Conservation (phyloP, 768 basidiomycete genomes). For the Chlorophyllum brunneum region DNA sequence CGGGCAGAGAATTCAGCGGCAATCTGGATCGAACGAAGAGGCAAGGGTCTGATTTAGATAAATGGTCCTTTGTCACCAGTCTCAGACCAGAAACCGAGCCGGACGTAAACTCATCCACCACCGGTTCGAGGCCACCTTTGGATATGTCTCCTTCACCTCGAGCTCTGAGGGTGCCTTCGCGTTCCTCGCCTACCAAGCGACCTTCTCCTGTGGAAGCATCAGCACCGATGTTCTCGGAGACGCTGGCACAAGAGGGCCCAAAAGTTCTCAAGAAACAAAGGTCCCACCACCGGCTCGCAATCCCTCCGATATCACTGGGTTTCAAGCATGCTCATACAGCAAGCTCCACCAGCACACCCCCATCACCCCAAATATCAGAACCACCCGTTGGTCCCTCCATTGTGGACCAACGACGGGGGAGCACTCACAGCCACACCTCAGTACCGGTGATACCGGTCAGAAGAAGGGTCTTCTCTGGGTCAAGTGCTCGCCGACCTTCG, state of each 20-base stretch:
- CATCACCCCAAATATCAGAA: slow-evolving; percentile 21
- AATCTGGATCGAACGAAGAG: slow-evolving; percentile 26
- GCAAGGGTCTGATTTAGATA: slow-evolving; percentile 23
- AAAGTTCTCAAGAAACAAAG: slow-evolving; percentile 50
- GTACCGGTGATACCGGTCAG: slow-evolving; percentile 27
- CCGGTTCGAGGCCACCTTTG: slow-evolving; percentile 15
- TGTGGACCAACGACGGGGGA: slow-evolving; percentile 27
- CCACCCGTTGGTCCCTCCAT: slow-evolving; percentile 14
- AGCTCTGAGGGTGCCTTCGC: slow-evolving; percentile 49
- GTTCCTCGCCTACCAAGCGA: slow-evolving; percentile 46
- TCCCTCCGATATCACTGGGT: slow-evolving; percentile 46
- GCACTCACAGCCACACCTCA: slow-evolving; percentile 20
- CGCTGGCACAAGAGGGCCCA: slow-evolving; percentile 8
- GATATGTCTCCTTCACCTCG: slow-evolving; percentile 24
- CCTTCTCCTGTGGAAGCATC: slow-evolving; percentile 25
- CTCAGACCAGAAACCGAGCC: slow-evolving; percentile 16
- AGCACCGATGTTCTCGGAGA: slow-evolving; percentile 24
- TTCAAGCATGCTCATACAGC: slow-evolving; percentile 29
- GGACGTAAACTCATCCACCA: slow-evolving; percentile 16
- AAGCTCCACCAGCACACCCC: slow-evolving; percentile 18
- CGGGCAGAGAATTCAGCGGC: slow-evolving; percentile 23
- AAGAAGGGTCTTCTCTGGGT: slow-evolving; percentile 63
- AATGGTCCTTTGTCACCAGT: slow-evolving; percentile 19
- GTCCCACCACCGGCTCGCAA: slow-evolving; percentile 51
- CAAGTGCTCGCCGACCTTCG: slow-evolving; percentile 49